These are phyloP conservation scores for Hordeum pubiflorum DNA, from an alignment of 202 grass and related monocot species.

Conservation along the genomic window DNA sequence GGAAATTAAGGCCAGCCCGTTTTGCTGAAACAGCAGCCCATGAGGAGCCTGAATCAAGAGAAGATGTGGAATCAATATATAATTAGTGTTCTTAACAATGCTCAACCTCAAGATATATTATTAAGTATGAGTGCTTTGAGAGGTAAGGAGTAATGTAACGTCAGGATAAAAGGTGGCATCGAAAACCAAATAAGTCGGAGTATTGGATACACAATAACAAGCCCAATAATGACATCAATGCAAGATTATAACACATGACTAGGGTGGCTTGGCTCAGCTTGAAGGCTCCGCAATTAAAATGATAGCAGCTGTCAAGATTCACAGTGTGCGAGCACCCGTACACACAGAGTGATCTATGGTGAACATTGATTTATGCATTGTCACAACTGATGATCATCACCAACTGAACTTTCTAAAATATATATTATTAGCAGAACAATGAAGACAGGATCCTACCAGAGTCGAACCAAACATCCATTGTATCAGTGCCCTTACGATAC, in stretches of 20 bases:
- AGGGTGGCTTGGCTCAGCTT: background rate
- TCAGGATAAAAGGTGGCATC: background rate
- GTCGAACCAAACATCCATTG: slow-evolving; percentile 99
- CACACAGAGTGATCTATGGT: background rate
- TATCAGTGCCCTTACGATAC: slow-evolving; percentile 94
- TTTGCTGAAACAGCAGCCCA: slow-evolving; percentile 89
- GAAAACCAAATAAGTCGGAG: background rate
- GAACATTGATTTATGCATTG: slow-evolving; percentile 4
- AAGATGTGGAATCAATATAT: slow-evolving; percentile 19
- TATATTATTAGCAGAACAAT: background rate
- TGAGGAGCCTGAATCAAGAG: slow-evolving; percentile 64
- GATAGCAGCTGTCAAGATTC: slow-evolving; percentile 1
- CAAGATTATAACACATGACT: background rate
- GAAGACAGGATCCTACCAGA: slow-evolving; percentile 55
- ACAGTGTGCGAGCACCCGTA: background rate
- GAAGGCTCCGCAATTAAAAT: background rate
- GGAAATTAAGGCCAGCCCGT: slow-evolving; percentile 68
- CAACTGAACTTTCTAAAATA: background rate
- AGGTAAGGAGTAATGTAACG: background rate
- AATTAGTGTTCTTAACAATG: background rate
- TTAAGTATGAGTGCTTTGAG: background rate
- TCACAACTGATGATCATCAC: slow-evolving; percentile 21
- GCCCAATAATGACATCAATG: background rate
- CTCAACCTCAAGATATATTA: background rate
- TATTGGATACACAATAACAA: background rate